Evolutionary conservation across 495 filamentous ascomycete species (phyloP), one percentile per base, ranked within the genome.

Genomic region (Tuber magnatum): DNA sequence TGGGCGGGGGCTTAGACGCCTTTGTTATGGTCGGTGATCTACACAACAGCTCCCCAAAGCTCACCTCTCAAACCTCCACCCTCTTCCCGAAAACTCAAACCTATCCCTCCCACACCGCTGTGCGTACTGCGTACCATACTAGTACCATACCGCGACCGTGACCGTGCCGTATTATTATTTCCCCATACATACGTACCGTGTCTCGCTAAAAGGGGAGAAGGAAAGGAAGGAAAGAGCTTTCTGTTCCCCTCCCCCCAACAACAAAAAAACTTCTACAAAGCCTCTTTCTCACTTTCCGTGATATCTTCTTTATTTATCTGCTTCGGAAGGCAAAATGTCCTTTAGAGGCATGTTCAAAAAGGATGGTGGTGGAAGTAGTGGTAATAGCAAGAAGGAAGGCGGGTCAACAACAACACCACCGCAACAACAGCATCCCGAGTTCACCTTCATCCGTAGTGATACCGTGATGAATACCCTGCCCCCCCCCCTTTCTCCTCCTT

Each of bases 401-500:
- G 22, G n/a, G 56, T 72, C 38, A 28, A 20, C 38, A 35, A 32
- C 69, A 46, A 42, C 73, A 68, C 22, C 69, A 28, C 16, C n/a
- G n/a, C 48, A 16, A 68, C 56, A 8, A 40, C 46, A 69, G 28
- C 1, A 56, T 70, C 92, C 92, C 74, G 89, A 91, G 81, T 92
- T 97, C 85, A 93, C 87, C 75, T 92, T 98, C 86, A 87, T 96
- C 77, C 90, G 94, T 68, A 90, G 91, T 75, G 93, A 94, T 82
- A 97, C 94, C 20, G 79, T 77, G 81, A 81, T 72, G 28, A 28
- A 41, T 32, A 38, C 43, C 24, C 61, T 43, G 18, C 22, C 38
- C 69, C 40, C 41, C 32, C 73, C 72, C 85, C 44, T 91, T 92
- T 28, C 28, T 32, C 28, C 56, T 5, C 12, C 14, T 6, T 35